phyloP scores from a whole-genome alignment of 441 rosid genomes.

The Melastoma candidum region DNA sequence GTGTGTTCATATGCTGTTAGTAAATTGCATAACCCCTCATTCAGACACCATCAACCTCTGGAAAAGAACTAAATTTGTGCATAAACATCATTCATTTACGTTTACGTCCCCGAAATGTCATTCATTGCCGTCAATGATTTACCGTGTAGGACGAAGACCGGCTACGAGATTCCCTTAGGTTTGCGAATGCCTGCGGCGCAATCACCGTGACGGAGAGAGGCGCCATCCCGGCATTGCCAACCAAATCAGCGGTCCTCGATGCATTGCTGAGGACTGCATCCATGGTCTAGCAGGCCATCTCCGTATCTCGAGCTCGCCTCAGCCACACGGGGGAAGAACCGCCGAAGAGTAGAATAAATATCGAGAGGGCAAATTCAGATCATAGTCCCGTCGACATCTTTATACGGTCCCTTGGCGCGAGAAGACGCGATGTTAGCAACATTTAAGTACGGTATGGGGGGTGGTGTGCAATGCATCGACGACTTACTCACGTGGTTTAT shows the following conservation, averaged over 20 bases:
- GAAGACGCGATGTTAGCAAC: too few relatives aligned
- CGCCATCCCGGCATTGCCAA: constrained; percentile 89
- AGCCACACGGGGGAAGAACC: background rate
- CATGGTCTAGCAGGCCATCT: constrained; percentile 7
- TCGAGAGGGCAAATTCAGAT: too few relatives aligned
- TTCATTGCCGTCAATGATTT: background rate
- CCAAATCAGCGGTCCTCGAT: constrained; percentile 51
- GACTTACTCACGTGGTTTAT: too few relatives aligned
- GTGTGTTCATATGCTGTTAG: too few relatives aligned
- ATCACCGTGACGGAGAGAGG: constrained; percentile 83
- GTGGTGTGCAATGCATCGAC: too few relatives aligned
- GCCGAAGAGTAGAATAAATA: too few relatives aligned
- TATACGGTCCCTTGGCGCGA: too few relatives aligned
- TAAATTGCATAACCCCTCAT: too few relatives aligned
- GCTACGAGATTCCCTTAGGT: constrained; percentile 61
- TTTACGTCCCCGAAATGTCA: background rate
- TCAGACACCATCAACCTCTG: too few relatives aligned
- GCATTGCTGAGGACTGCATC: constrained; percentile 35
- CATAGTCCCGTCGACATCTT: too few relatives aligned
- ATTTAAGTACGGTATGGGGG: too few relatives aligned
- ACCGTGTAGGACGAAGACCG: constrained; percentile 50
- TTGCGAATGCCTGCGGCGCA: constrained; percentile 92
- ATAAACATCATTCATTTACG: background rate
- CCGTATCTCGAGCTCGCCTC: background rate
- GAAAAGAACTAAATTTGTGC: background rate